phyloP scores from a whole-genome alignment of 2,329 filamentous ascomycete genomes.

The Aspergillus aculeatinus region DNA sequence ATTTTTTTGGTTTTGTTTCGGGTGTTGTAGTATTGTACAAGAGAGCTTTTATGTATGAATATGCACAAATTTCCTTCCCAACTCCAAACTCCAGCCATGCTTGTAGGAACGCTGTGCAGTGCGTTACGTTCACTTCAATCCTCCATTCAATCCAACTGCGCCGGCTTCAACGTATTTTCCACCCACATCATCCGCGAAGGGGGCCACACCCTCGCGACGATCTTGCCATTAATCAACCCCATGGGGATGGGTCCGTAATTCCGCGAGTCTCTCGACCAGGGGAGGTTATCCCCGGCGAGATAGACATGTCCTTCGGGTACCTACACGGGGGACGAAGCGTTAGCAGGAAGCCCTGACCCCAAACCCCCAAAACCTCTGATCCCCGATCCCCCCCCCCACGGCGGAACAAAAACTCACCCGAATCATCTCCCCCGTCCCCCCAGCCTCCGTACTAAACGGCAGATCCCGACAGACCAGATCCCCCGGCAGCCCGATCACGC shows the following conservation, averaged over 20 bases:
- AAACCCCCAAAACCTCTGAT: too few relatives aligned
- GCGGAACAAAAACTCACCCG: conserved; percentile 46
- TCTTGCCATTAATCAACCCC: conserved; percentile 79
- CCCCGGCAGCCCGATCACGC: conserved; percentile 71
- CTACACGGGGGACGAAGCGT: conserved; percentile 44
- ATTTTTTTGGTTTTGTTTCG: conserved; percentile 22
- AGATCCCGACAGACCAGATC: conserved; percentile 52
- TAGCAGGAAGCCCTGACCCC: not conserved
- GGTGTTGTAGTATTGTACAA: conserved; percentile 45
- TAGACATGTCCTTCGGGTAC: conserved; percentile 91
- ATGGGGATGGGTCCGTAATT: conserved; percentile 83
- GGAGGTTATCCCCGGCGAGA: conserved; percentile 83
- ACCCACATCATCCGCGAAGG: conserved; percentile 37
- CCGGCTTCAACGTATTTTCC: conserved; percentile 39
- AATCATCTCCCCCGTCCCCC: conserved; percentile 42
- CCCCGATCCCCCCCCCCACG: not conserved
- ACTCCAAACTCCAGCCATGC: conserved; percentile 29
- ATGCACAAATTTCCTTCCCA: conserved; percentile 33
- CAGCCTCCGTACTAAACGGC: conserved; percentile 34
- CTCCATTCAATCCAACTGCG: conserved; percentile 20
- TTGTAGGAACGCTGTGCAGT: not conserved
- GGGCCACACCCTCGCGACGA: conserved; percentile 56
- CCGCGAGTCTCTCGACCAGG: conserved; percentile 81
- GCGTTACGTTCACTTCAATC: not conserved
- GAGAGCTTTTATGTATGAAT: conserved; percentile 39